phyloP scores from a whole-genome alignment of 2,329 filamentous ascomycete species.

The Fusarium ramigenum region DNA sequence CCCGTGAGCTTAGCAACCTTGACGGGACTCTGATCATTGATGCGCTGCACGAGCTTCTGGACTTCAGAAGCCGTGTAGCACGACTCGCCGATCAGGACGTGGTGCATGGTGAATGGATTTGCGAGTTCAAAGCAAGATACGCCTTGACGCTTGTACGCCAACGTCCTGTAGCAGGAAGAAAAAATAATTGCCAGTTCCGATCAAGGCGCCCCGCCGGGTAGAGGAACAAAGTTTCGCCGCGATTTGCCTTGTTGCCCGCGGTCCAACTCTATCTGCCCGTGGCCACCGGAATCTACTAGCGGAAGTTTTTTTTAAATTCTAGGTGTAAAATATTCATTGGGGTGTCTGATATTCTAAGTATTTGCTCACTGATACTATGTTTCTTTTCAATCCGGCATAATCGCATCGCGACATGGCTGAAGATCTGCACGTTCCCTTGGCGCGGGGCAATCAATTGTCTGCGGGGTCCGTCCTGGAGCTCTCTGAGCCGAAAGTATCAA shows the following conservation, averaged over 20 bases:
- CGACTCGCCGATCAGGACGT: slow-evolving; percentile 53
- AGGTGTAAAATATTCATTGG: neutral
- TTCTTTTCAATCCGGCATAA: neutral
- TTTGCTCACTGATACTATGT: too few species aligned
- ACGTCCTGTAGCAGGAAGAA: slow-evolving; percentile 28
- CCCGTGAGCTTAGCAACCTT: slow-evolving; percentile 61
- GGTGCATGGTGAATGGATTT: slow-evolving; percentile 46
- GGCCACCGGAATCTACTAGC: neutral
- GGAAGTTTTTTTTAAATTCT: neutral
- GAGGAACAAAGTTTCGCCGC: slow-evolving; percentile 37
- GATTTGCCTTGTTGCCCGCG: neutral
- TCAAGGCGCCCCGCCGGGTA: neutral
- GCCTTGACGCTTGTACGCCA: slow-evolving; percentile 38
- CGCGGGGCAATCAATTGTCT: neutral
- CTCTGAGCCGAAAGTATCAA: neutral
- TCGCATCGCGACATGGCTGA: neutral
- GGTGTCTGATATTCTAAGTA: neutral
- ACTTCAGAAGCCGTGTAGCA: slow-evolving; percentile 61
- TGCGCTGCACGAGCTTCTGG: slow-evolving; percentile 55
- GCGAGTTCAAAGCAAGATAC: slow-evolving; percentile 41
- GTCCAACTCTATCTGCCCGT: neutral
- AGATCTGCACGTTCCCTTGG: neutral
- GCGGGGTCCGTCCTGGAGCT: neutral
- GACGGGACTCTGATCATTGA: slow-evolving; percentile 54
- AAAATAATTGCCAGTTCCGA: slow-evolving; percentile 24